phyloP scores from a whole-genome alignment of 1,284 basidiomycete genomes.

The Ceratobasidium sp. region DNA sequence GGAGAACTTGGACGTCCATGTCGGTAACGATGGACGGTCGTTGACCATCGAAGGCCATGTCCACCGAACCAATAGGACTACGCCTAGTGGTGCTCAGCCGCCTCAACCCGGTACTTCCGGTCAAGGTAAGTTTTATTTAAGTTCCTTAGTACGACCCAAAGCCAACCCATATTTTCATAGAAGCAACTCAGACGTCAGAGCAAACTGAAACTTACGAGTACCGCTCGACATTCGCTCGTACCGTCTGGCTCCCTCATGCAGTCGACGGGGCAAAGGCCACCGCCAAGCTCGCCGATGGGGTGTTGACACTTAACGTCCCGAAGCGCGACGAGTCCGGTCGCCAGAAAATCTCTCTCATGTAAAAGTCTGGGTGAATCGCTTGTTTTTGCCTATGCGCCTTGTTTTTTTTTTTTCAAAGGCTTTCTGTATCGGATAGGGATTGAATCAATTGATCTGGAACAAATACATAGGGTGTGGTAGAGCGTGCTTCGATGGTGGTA shows the following conservation, averaged over 20 bases:
- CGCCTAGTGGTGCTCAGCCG: background rate
- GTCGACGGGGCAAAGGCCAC: slow-evolving; percentile 39
- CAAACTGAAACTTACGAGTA: slow-evolving; percentile 15
- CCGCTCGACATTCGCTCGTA: slow-evolving; percentile 42
- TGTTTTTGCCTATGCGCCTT: background rate
- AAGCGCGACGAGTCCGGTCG: slow-evolving; percentile 39
- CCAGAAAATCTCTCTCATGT: slow-evolving; percentile 33
- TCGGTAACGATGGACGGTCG: slow-evolving; percentile 46
- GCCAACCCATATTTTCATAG: slow-evolving; percentile 4
- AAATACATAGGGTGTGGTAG: too few species aligned
- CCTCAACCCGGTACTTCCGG: background rate
- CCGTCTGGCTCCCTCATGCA: slow-evolving; percentile 40
- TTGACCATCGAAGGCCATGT: slow-evolving; percentile 47
- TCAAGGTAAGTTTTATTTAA: background rate
- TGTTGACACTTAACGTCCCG: slow-evolving; percentile 41
- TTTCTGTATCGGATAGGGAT: background rate
- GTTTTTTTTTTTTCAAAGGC: background rate
- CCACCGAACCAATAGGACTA: slow-evolving; percentile 14
- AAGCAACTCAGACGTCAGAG: background rate
- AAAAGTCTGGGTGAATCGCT: background rate
- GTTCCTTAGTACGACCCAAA: background rate
- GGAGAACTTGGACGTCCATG: slow-evolving; percentile 47
- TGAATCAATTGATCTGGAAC: background rate
- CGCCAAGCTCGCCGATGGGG: slow-evolving; percentile 41
- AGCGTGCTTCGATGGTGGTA: too few species aligned